A percentile compares a stretch with the other conserved stretches of the same genome.
Evolutionary conservation across 495 filamentous ascomycete genomes (phyloP).

Genomic region (Aspergillus biplanus): DNA sequence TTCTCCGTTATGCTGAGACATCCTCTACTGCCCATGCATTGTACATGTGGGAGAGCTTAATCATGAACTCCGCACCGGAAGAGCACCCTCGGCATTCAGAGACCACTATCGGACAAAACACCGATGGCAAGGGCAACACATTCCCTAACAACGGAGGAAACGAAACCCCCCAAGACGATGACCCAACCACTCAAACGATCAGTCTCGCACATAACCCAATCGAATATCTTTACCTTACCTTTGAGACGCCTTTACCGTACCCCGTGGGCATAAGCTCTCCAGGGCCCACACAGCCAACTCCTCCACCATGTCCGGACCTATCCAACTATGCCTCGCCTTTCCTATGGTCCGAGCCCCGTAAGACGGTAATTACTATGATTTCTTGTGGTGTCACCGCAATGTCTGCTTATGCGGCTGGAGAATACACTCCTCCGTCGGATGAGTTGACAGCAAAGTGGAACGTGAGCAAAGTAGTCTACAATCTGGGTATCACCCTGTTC

Average conservation of each 20-base stretch:
- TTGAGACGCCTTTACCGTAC: constrained; percentile 66
- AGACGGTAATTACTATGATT: constrained; percentile 70
- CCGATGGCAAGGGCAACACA: background rate
- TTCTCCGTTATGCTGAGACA: too few relatives aligned
- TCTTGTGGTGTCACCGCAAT: constrained; percentile 75
- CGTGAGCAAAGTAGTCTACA: constrained; percentile 65
- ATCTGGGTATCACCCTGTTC: constrained; percentile 80
- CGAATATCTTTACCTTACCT: constrained; percentile 71
- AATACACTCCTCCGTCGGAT: constrained; percentile 71
- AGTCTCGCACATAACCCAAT: constrained; percentile 39
- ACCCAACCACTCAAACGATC: background rate
- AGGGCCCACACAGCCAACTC: constrained; percentile 39
- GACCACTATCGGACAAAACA: constrained; percentile 12
- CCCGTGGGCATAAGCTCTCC: constrained; percentile 50
- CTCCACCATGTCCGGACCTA: constrained; percentile 64
- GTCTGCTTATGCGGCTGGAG: constrained; percentile 81
- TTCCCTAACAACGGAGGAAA: background rate
- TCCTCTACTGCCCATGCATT: background rate
- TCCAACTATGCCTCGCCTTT: constrained; percentile 70
- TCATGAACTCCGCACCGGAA: constrained; percentile 7
- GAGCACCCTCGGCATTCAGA: constrained; percentile 9
- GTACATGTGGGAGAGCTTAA: background rate
- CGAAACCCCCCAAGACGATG: background rate
- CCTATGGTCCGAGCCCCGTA: constrained; percentile 69
- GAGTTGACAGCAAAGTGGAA: constrained; percentile 67